A percentile compares a stretch with the other conserved stretches of the same genome.
Evolutionary conservation across 1,284 basidiomycete species (phyloP).

Genomic region (Schizophyllum commune): DNA sequence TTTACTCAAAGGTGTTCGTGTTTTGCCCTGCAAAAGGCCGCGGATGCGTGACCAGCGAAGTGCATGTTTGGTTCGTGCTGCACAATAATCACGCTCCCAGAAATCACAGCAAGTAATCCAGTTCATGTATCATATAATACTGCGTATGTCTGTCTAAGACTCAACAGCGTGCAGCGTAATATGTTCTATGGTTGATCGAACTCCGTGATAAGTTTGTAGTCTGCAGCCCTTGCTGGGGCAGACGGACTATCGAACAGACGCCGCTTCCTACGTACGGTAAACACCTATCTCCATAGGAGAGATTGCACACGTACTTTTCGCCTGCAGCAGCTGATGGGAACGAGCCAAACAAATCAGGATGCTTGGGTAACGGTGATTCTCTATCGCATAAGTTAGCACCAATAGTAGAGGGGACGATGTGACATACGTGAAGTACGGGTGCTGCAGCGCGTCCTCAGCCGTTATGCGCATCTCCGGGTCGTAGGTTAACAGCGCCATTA

Average conservation of each 20-base stretch:
- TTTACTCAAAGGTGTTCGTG: too few relatives aligned
- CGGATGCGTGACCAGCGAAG: too few relatives aligned
- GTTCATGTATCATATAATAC: too few relatives aligned
- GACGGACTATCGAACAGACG: constrained; percentile 74
- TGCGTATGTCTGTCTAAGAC: too few relatives aligned
- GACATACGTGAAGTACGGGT: constrained; percentile 86
- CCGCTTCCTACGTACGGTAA: constrained; percentile 42
- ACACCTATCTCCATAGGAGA: constrained; percentile 1
- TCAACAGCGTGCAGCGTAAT: too few relatives aligned
- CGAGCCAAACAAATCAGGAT: constrained; percentile 94
- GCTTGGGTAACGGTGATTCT: constrained; percentile 92
- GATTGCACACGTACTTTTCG: constrained; percentile 63
- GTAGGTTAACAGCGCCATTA: constrained; percentile 81
- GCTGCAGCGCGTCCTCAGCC: constrained; percentile 83
- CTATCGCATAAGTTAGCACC: constrained; percentile 29
- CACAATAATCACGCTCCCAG: too few relatives aligned
- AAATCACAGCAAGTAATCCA: too few relatives aligned
- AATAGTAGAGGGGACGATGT: neutral
- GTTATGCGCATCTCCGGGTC: constrained; percentile 81
- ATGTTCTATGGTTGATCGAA: constrained; percentile 25
- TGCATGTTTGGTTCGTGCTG: too few relatives aligned
- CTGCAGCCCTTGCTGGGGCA: constrained; percentile 59
- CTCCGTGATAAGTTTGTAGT: constrained; percentile 51
- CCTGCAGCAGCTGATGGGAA: constrained; percentile 97
- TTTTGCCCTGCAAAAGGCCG: too few relatives aligned